Evolutionary conservation across 2,329 filamentous ascomycete species (phyloP).

Genomic region (Colletotrichum sp.): DNA sequence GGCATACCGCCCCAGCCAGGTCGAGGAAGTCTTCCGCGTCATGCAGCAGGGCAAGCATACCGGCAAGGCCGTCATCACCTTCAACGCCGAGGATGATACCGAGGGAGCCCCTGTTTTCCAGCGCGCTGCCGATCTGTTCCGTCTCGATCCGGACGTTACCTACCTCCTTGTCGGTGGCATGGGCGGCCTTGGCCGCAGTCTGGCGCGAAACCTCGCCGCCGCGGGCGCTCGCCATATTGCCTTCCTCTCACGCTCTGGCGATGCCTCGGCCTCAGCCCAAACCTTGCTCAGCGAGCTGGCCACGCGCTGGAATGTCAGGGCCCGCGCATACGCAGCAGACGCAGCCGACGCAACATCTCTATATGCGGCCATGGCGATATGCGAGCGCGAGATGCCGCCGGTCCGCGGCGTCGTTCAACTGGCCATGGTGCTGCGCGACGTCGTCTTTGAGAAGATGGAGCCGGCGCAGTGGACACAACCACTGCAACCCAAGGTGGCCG

Average conservation of each 20-base stretch:
- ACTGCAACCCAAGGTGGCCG: conserved; percentile 34
- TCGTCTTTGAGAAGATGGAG: conserved; percentile 30
- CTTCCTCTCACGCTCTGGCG: conserved; percentile 30
- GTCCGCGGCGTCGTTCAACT: conserved; percentile 21
- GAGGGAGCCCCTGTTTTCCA: background rate
- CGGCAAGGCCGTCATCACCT: conserved; percentile 41
- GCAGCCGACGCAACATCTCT: conserved; percentile 25
- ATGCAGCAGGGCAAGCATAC: conserved; percentile 43
- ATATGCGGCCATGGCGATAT: background rate
- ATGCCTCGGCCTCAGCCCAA: conserved; percentile 17
- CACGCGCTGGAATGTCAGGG: conserved; percentile 13
- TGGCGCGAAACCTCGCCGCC: conserved; percentile 27
- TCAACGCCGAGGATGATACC: background rate
- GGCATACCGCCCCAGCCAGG: conserved; percentile 24
- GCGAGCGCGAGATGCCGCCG: conserved; percentile 23
- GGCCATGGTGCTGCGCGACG: conserved; percentile 19
- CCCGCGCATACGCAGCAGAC: conserved; percentile 33
- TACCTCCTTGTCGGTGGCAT: conserved; percentile 35
- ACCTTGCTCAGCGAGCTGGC: conserved; percentile 22
- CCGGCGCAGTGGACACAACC: conserved; percentile 26
- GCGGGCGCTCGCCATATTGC: conserved; percentile 32
- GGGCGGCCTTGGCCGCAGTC: conserved; percentile 29
- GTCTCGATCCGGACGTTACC: conserved; percentile 23
- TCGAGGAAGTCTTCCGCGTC: conserved; percentile 41
- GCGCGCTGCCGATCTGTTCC: background rate